phyloP scores from a whole-genome alignment of 495 filamentous ascomycete species.

The Penicillium soppii region DNA sequence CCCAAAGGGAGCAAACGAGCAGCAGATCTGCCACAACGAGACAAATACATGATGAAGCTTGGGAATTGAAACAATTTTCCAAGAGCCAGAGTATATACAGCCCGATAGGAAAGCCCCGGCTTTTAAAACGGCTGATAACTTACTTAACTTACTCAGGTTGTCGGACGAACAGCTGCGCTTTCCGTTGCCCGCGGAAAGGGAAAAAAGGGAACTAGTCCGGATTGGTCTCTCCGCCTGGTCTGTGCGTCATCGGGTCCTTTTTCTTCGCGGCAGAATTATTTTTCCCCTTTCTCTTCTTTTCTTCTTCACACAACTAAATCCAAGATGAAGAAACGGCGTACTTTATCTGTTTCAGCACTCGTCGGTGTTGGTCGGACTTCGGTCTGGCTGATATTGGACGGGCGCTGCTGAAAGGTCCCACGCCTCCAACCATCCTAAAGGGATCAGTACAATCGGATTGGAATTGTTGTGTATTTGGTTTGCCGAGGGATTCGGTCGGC shows the following conservation, averaged over 20 bases:
- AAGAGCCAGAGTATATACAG: constrained; percentile 9
- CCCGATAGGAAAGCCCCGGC: constrained; percentile 24
- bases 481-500: neutral
- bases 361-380: constrained; percentile 28
- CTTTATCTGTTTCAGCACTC: constrained; percentile 46
- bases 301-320: constrained; percentile 56
- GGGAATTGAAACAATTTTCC: neutral
- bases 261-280: constrained; percentile 22
- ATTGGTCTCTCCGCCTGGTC: constrained; percentile 31
- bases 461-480: constrained; percentile 37
- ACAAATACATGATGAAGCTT: constrained; percentile 37
- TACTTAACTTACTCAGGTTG: no score
- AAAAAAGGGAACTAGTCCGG: constrained; percentile 23
- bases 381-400: constrained; percentile 35
- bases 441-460: constrained; percentile 50
- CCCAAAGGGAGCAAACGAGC: constrained; percentile 39
- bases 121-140: constrained; percentile 23
- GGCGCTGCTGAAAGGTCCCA: constrained; percentile 53
- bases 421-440: constrained; percentile 48
- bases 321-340: constrained; percentile 53
- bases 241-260: constrained; percentile 17
- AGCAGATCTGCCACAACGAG: constrained; percentile 43
- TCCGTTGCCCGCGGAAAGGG: constrained; percentile 48
- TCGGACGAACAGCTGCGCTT: constrained; percentile 22
- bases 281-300: constrained; percentile 21